phyloP scores from a whole-genome alignment of 2,329 filamentous ascomycete species.

The Knufia fluminis region DNA sequence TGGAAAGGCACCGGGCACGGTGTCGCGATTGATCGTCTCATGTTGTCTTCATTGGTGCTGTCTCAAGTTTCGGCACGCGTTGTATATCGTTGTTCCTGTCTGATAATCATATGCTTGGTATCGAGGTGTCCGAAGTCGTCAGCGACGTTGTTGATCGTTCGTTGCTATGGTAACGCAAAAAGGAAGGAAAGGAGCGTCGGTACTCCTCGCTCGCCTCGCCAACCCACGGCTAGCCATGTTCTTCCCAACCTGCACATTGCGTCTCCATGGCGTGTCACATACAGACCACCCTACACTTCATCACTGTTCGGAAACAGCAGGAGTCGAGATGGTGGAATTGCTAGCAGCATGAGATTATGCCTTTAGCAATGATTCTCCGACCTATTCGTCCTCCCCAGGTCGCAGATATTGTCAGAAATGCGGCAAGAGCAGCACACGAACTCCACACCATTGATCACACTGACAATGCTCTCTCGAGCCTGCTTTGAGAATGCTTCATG shows the following conservation, averaged over 20 bases:
- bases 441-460: too few species aligned
- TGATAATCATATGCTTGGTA: background rate
- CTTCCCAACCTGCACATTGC: too few species aligned
- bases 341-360: background rate
- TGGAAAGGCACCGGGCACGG: slow-evolving; percentile 3
- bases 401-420: too few species aligned
- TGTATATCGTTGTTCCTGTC: background rate
- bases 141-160: background rate
- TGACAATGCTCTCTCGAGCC: too few species aligned
- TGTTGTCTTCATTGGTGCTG: background rate
- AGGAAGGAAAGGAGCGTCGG: background rate
- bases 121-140: background rate
- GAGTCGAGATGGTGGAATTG: too few species aligned
- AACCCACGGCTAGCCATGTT: background rate
- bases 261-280: too few species aligned
- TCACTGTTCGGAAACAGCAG: background rate
- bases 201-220: background rate
- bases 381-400: background rate
- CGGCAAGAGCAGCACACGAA: too few species aligned
- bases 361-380: background rate
- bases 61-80: background rate
- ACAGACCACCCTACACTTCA: too few species aligned
- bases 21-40: slow-evolving; percentile 9
- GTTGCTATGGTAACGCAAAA: background rate
- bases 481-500: too few species aligned